Evolutionary conservation across 192 early-diverging fungal species (phyloP), one percentile per base, ranked within the genome.

Genomic region (Podila clonocystis): DNA sequence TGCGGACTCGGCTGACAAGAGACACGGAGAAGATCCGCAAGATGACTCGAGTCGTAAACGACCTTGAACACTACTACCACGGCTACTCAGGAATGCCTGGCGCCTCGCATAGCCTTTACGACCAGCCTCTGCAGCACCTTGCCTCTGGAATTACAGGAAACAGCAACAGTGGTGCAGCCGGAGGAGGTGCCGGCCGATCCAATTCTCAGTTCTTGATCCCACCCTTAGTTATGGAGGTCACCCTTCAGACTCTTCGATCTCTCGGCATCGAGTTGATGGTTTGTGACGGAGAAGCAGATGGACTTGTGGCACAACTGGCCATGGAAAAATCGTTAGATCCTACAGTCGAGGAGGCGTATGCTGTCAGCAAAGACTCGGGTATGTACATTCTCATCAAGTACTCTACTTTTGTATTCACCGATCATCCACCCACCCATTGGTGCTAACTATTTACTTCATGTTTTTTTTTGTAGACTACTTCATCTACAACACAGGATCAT

Each of bases 321-420:
- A 72, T 74, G 62, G 67, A 82, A 38, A 79, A 67, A 24, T 72
- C 77, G 0, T 38, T 80, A 62, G 66, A 80, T 26, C 61, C 58
- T 6, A 9, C 19, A 29, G 67, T 80, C 5, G 55, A 68, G 12
- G 74, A 85, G 15, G 87, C 78, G 0, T 89, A 84, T 49, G 83
- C 79, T 7, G 73, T 89, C 5, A 87, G 85, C 67, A 82, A 82
- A 57, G 87, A 89, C 50, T 87, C 87, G 22, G 77, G 77, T 80
- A 69, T 50, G 48, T 45, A 55, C 2, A 20, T 9, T 28, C 15
- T 5, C 36, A 45, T 45, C 22, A 41, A 63, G 12, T 28, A 31
- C 55, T 5, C 20, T 9, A 3, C 17, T 45, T 45, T 68, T 33
- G 5, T 68, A 0, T 26, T 45, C 22, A 8, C 24, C 36, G 6